Conservation (phyloP, 306 rosid species). For the Dalbergia cultrata region DNA sequence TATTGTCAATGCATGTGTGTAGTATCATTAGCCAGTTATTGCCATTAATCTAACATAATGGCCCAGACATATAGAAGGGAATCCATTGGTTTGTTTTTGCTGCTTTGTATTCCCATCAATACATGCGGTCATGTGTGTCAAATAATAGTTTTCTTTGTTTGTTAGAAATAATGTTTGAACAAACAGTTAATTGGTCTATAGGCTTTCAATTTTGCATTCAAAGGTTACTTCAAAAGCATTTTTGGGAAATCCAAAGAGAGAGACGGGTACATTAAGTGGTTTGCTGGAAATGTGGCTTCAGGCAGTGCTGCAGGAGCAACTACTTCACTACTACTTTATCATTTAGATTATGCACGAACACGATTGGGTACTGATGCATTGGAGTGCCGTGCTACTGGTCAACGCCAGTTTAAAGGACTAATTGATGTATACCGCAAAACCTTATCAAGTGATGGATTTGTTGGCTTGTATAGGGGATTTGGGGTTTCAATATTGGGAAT, state of each 20-base stretch:
- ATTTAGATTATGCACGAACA: conserved; percentile 92
- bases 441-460: conserved; percentile 81
- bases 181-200: conserved; percentile 80
- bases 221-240: conserved; percentile 93
- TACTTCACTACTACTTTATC: conserved; percentile 86
- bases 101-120: conserved; percentile 27
- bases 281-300: conserved; percentile 97
- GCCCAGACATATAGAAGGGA: neutral
- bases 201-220: conserved; percentile 99
- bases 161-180: conserved; percentile 56
- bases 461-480: conserved; percentile 90
- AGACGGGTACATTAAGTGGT: conserved; percentile 92
- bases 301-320: conserved; percentile 99
- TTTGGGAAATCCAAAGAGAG: conserved; percentile 87
- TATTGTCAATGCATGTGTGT: conserved; percentile 6
- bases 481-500: conserved; percentile 91
- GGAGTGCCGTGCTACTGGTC: conserved; percentile 54
- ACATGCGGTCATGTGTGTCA: conserved; percentile 13
- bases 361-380: conserved; percentile 83
- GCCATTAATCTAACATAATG: neutral
- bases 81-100: conserved; percentile 1
- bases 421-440: conserved; percentile 86
- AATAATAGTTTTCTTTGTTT: neutral
- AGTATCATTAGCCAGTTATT: conserved; percentile 5
- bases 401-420: conserved; percentile 83